These are phyloP conservation scores for Barnettozyma wickerhamii DNA, from an alignment of 805 yeast species.

Conservation along the genomic window DNA sequence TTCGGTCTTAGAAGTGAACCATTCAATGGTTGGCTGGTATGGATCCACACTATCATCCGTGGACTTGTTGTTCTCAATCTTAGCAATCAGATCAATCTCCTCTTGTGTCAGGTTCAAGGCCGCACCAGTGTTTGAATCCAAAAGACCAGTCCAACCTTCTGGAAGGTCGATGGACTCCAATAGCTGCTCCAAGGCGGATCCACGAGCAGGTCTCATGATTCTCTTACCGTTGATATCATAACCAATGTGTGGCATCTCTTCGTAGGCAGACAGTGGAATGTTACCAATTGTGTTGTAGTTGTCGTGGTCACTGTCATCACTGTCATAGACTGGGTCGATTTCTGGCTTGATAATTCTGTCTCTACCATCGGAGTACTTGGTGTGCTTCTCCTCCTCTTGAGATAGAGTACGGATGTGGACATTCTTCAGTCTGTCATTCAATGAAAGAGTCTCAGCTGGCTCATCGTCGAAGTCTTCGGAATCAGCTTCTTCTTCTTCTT, in stretches of 20 bases:
- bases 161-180: constrained; percentile 91
- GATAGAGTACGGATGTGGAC: constrained; percentile 48
- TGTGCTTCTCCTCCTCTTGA: constrained; percentile 31
- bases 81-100: constrained; percentile 83
- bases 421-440: constrained; percentile 52
- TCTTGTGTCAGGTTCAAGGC: constrained; percentile 78
- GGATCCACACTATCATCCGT: constrained; percentile 81
- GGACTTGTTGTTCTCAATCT: constrained; percentile 78
- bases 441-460: constrained; percentile 46
- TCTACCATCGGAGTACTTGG: constrained; percentile 72
- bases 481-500: constrained; percentile 21
- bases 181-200: constrained; percentile 87
- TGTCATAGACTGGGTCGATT: constrained; percentile 90
- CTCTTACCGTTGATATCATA: constrained; percentile 96
- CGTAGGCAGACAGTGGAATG: constrained; percentile 89
- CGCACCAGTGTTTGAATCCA: constrained; percentile 85
- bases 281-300: constrained; percentile 91
- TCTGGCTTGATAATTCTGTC: constrained; percentile 81
- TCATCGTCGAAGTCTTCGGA: constrained; percentile 32
- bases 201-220: constrained; percentile 98
- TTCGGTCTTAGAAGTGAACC: constrained; percentile 86
- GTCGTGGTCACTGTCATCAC: constrained; percentile 84
- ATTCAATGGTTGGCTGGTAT: constrained; percentile 90
- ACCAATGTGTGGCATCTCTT: constrained; percentile 96
- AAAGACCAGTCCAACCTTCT: constrained; percentile 97